A percentile compares a stretch with the other conserved stretches of the same genome.
Evolutionary conservation across 2,329 filamentous ascomycete genomes (phyloP).

Genomic region (Calonectria honghensis): DNA sequence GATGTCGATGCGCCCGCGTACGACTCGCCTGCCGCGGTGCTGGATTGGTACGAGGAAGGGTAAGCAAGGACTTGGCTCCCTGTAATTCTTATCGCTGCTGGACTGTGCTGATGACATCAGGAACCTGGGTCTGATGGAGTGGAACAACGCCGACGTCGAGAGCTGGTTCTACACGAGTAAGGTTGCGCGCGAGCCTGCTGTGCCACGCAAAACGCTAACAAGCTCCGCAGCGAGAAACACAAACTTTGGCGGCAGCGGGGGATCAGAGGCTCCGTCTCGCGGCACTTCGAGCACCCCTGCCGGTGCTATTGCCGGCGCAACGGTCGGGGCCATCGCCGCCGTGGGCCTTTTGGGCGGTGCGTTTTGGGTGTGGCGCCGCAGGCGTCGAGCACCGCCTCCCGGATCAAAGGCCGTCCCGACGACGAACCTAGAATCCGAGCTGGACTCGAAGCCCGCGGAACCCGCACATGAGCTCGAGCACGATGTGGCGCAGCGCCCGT

Average conservation of each 20-base stretch:
- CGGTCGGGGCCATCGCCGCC: constrained; percentile 14
- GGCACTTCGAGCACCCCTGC: background rate
- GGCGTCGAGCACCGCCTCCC: background rate
- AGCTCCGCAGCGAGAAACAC: background rate
- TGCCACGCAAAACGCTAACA: background rate
- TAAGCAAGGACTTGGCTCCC: background rate
- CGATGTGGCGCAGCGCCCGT: background rate
- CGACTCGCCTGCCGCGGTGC: constrained; percentile 3
- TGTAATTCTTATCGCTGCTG: background rate
- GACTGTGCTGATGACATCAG: background rate
- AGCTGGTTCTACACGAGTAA: constrained; percentile 2
- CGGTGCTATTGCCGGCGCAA: constrained; percentile 27
- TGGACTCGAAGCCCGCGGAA: background rate
- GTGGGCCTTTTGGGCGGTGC: background rate
- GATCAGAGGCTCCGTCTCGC: background rate
- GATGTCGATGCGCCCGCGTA: constrained; percentile 8
- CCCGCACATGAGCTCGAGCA: background rate
- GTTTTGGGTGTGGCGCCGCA: constrained; percentile 30
- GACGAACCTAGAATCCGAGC: background rate
- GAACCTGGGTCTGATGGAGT: background rate
- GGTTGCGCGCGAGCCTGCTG: background rate
- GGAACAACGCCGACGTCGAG: constrained; percentile 6
- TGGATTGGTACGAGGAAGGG: constrained; percentile 21
- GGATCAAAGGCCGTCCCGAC: background rate
- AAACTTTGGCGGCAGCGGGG: background rate